Evolutionary conservation across 805 yeast genomes (phyloP), one percentile per base, ranked within the genome.

Genomic region (Pichia pseudocactophila): DNA sequence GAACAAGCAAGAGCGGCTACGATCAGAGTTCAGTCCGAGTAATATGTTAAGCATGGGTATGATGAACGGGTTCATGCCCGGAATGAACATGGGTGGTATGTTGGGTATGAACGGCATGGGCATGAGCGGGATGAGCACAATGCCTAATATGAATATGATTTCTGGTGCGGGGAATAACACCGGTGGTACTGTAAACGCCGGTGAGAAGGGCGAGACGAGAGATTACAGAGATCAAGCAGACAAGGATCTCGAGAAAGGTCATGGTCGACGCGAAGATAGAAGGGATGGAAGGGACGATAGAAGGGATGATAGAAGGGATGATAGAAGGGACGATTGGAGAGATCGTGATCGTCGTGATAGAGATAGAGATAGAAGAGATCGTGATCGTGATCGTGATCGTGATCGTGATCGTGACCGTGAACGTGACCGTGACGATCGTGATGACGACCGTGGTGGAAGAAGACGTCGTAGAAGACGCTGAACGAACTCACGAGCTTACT

Each of bases 1-100:
- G 52, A 70, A 80, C 34, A 87, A 86, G 59, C 96, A 89, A 57
- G 96, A 89, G 59, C 80, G 78, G 50, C 55, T 82, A 38, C 73
- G 92, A 42, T 80, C 80, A 6, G 89, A 83, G 46, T 89, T 78
- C 64, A 83, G 85, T 46, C 92, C 95, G 3, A 84, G 81, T 43
- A 87, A 83, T 55, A 67, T 86, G 17, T 74, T 86, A 72, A 78
- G 25, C 8, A 22, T 22, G 13, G 31, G 31, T 28, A 28, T 28
- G 31, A 28, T 28, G 31, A 28, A 12, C 44, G 46, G 19, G 36
- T 43, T 37, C 8, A 43, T 40, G 38, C 40, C 43, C 13, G 42
- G 47, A 18, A 46, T 46, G 41, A 39, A 50, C 18, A 51, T 54
- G 36, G 55, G 57, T 26, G 50, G 52, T 31, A 51, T 55, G 56